These are phyloP conservation scores for Geosmithia flava DNA, from an alignment of 2,329 filamentous ascomycete genomes.

Conservation along the genomic window DNA sequence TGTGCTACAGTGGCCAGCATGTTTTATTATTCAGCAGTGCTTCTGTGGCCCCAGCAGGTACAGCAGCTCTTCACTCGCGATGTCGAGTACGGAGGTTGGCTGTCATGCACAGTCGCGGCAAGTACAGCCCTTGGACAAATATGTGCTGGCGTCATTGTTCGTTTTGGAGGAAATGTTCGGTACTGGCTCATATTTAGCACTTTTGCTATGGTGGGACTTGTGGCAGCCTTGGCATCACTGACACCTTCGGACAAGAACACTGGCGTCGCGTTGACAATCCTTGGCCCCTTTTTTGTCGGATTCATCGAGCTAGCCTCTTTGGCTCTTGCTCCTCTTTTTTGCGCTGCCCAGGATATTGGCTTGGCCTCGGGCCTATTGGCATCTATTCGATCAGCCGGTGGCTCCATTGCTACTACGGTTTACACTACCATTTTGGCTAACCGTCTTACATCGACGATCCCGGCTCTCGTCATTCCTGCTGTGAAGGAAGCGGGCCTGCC, in stretches of 20 bases:
- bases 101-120: conserved; percentile 21
- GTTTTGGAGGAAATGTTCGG: conserved; percentile 19
- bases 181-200: conserved; percentile 23
- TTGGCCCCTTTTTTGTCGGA: conserved; percentile 22
- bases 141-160: conserved; percentile 16
- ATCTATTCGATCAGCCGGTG: conserved; percentile 23
- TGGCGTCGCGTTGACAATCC: conserved; percentile 19
- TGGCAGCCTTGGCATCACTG: conserved; percentile 18
- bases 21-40: conserved; percentile 12
- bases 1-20: conserved; percentile 20
- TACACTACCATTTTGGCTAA: conserved; percentile 25
- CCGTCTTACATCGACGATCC: conserved; percentile 20
- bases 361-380: conserved; percentile 25
- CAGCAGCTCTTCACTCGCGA: conserved; percentile 19
- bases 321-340: conserved; percentile 22
- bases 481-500: conserved; percentile 22
- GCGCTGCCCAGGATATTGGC: conserved; percentile 24
- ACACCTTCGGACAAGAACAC: conserved; percentile 16
- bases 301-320: conserved; percentile 21
- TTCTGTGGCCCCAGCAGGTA: conserved; percentile 23
- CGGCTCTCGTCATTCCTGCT: conserved; percentile 18
- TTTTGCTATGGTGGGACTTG: conserved; percentile 21
- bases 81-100: conserved; percentile 20
- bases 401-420: conserved; percentile 23
- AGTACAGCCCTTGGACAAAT: conserved; percentile 20